Evolutionary conservation across 2,329 filamentous ascomycete species (phyloP).

Genomic region (Samsoniella hepiali): DNA sequence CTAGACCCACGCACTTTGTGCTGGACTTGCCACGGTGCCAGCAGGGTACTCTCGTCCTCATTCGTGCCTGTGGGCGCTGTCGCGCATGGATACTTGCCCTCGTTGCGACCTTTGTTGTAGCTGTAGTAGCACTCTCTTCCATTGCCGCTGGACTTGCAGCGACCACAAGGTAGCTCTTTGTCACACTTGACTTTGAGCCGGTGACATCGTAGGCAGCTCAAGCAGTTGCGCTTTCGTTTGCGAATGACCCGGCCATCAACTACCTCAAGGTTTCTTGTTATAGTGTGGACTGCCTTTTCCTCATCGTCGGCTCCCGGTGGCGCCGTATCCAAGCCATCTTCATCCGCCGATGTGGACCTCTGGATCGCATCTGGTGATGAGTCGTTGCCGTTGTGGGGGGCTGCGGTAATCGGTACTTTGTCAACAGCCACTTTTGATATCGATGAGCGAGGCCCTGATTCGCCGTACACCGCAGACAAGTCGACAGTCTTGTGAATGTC

Average conservation of each 20-base stretch:
- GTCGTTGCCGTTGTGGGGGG: neutral
- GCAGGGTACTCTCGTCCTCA: constrained; percentile 29
- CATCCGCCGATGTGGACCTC: neutral
- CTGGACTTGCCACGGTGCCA: constrained; percentile 34
- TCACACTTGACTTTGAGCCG: constrained; percentile 39
- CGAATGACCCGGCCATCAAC: constrained; percentile 29
- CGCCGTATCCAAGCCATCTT: neutral
- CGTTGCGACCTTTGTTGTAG: constrained; percentile 36
- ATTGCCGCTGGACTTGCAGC: constrained; percentile 35
- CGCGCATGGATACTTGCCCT: constrained; percentile 34
- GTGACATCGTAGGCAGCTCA: constrained; percentile 36
- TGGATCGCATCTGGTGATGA: neutral
- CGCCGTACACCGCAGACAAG: neutral
- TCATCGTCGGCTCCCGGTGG: too few relatives aligned
- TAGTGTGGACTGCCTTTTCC: neutral
- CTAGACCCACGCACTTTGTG: constrained; percentile 35
- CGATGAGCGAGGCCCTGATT: constrained; percentile 18
- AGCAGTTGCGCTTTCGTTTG: constrained; percentile 36
- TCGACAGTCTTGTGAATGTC: constrained; percentile 22
- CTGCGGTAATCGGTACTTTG: neutral
- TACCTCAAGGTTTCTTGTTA: neutral
- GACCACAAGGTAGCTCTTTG: constrained; percentile 35
- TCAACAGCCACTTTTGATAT: neutral
- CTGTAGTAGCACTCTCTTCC: constrained; percentile 36
- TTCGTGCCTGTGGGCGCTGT: constrained; percentile 24